Conservation (phyloP, 192 early-diverging fungal species). For the Linnemannia exigua region DNA sequence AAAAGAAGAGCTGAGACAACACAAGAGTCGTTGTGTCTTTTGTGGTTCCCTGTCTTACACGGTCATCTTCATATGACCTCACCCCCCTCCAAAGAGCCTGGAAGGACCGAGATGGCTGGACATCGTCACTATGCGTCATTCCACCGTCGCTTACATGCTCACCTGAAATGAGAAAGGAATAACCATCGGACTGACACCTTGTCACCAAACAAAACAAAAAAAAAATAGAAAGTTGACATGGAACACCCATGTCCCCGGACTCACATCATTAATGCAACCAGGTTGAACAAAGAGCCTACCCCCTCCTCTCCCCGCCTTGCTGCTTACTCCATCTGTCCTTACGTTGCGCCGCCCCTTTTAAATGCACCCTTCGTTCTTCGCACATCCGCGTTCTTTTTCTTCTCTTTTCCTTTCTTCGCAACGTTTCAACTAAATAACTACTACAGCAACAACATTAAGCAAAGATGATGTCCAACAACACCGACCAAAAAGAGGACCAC, state of each 20-base stretch:
- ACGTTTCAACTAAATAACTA: neutral
- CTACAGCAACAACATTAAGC: neutral
- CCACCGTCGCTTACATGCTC: neutral
- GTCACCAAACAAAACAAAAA: neutral
- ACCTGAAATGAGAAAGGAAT: neutral
- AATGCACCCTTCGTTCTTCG: too few relatives aligned
- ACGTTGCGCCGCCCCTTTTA: too few relatives aligned
- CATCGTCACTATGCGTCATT: neutral
- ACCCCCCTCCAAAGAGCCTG: too few relatives aligned
- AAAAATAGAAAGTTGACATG: neutral
- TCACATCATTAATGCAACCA: neutral
- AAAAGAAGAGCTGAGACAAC: too few relatives aligned
- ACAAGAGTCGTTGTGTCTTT: too few relatives aligned
- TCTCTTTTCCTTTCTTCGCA: neutral
- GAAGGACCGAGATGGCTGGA: too few relatives aligned
- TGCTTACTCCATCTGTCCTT: neutral
- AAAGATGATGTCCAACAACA: constrained; percentile 8
- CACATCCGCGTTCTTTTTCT: too few relatives aligned
- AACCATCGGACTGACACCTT: neutral
- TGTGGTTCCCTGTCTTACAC: too few relatives aligned
- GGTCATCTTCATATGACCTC: too few relatives aligned
- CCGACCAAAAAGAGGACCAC: neutral
- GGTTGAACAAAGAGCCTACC: neutral
- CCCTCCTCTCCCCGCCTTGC: neutral
- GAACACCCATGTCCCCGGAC: neutral